These are phyloP conservation scores for Dichotomopilus funicola DNA, from an alignment of 2,329 filamentous ascomycete genomes.

Conservation along the genomic window DNA sequence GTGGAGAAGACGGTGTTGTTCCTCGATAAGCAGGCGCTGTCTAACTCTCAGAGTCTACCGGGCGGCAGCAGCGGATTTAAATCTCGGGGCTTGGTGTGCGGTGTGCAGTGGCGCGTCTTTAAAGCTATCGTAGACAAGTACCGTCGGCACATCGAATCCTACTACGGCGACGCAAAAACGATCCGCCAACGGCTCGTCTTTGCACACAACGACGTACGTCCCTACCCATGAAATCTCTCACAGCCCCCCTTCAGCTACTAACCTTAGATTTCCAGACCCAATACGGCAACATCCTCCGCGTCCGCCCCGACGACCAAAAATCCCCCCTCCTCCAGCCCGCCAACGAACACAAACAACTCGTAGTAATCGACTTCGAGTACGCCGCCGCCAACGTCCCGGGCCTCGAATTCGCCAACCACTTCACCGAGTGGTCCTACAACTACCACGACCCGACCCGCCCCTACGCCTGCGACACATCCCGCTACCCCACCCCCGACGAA, in stretches of 20 bases:
- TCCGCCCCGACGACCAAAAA: slow-evolving; percentile 60
- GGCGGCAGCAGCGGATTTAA: slow-evolving; percentile 50
- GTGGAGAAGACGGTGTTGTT: slow-evolving; percentile 53
- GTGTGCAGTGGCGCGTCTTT: slow-evolving; percentile 76
- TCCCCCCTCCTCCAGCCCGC: slow-evolving; percentile 82
- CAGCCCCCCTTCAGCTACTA: background rate
- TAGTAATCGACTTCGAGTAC: slow-evolving; percentile 98
- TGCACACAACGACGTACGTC: slow-evolving; percentile 87
- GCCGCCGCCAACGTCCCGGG: slow-evolving; percentile 81
- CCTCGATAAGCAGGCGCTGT: slow-evolving; percentile 53
- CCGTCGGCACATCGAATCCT: slow-evolving; percentile 62
- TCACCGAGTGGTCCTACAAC: slow-evolving; percentile 97
- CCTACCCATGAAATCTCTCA: no score
- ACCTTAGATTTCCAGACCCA: slow-evolving; percentile 59
- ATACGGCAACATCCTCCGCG: slow-evolving; percentile 92
- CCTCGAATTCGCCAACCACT: slow-evolving; percentile 94
- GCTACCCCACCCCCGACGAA: slow-evolving; percentile 73
- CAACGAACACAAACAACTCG: slow-evolving; percentile 90
- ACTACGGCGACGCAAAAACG: slow-evolving; percentile 60
- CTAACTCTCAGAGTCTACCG: slow-evolving; percentile 25
- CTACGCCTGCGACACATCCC: slow-evolving; percentile 59
- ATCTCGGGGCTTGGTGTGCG: slow-evolving; percentile 68
- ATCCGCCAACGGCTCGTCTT: slow-evolving; percentile 77
- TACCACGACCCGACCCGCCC: slow-evolving; percentile 70
- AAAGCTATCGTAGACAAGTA: slow-evolving; percentile 69